These are phyloP conservation scores for Mortierella hygrophila DNA, from an alignment of 192 early-diverging fungal genomes.

Conservation along the genomic window DNA sequence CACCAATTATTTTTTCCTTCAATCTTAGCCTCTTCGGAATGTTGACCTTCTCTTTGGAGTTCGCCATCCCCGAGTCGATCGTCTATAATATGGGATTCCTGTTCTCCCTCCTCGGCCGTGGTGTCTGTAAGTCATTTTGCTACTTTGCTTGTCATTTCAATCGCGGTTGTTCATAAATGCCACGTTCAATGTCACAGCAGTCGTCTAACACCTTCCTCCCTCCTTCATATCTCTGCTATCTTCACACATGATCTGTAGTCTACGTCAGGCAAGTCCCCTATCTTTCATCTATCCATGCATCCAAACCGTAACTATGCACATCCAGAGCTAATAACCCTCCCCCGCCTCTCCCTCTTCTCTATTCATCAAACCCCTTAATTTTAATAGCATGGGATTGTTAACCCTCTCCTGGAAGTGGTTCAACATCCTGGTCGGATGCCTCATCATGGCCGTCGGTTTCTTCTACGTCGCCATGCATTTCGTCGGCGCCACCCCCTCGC, in stretches of 20 bases:
- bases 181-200: neutral
- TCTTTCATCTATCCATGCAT: neutral
- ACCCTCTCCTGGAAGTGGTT: constrained; percentile 37
- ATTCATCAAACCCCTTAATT: too few relatives aligned
- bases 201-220: neutral
- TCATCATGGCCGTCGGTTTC: constrained; percentile 41
- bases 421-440: constrained; percentile 46
- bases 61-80: constrained; percentile 39
- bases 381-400: constrained; percentile 20
- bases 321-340: neutral
- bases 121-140: constrained; percentile 28
- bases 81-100: constrained; percentile 52
- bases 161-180: neutral
- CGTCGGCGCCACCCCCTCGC: constrained; percentile 52
- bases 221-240: neutral
- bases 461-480: constrained; percentile 52
- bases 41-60: constrained; percentile 43
- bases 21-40: constrained; percentile 25
- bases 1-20: neutral
- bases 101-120: constrained; percentile 51
- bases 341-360: neutral
- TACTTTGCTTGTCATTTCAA: neutral
- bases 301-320: neutral
- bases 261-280: constrained; percentile 26
- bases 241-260: neutral